Base-by-base conservation (phyloP, 495 filamentous ascomycete species). In the Penicillium riverlandense region DNA sequence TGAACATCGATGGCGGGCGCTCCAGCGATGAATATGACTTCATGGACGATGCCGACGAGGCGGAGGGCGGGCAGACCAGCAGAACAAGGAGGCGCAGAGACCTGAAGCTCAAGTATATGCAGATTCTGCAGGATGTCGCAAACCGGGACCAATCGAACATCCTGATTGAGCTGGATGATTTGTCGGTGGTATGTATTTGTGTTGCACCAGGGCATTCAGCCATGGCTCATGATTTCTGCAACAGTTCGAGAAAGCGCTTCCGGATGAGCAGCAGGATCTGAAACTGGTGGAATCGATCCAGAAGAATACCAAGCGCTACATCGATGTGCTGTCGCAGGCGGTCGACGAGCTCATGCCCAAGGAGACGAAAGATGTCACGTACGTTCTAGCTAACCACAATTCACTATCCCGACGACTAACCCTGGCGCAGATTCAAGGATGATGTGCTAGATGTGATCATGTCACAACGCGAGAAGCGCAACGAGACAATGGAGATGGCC, bases 371-470 rank as follows among this genome's bases (percentile, higher is more conserved):
- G 87, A 92, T 48, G 73, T 90, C 50, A 85, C 82, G 80, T 90
- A 81, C 40, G 83, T 50, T 38, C n/a, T 29, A 2, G 32, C 22
- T 22, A 22, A 22, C 22, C 2, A 22, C 22, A 0, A 22, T 22
- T 4, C 22, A 22, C 22, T 2, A 22, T 22, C 6, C 22, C 22
- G 4, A 22, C 32, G 32, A 34, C 44, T 54, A 46, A 60, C 12
- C 37, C 9, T n/a, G 10, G 5, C 16, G 5, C 50, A 89, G 85
- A 33, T 96, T 94, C 72, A 96, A 96, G 62, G 90, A 96, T 52
- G 92, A 98, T 61, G 94, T 98, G 11, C 75, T 98, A 16, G 92
- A 98, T 66, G 85, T 97, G 27, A 87, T 98, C 50, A 90, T 95
- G 80, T 85, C 86, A 8, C 88, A 94, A 63, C 84, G 92, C 49